A percentile compares a stretch with the other conserved stretches of the same genome.
Conservation (phyloP, 2,329 filamentous ascomycete genomes). For the Xylariaceae sp. region DNA sequence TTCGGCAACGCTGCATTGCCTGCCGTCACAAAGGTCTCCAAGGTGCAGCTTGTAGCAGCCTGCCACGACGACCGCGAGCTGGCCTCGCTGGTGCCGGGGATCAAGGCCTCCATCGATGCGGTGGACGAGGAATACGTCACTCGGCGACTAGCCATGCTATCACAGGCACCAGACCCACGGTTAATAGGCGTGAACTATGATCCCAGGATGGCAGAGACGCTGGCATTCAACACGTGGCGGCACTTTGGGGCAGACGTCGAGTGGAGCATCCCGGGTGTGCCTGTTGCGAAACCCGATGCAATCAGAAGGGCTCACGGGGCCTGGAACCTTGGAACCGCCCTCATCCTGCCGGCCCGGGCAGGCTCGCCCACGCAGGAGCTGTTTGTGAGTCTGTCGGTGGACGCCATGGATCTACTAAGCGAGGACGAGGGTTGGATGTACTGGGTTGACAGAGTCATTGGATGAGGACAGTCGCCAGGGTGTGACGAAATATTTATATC, state of each 20-base stretch:
- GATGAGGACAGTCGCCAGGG: no score
- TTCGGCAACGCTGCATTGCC: conserved; percentile 40
- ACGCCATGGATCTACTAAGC: conserved; percentile 27
- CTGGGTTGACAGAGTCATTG: conserved; percentile 30
- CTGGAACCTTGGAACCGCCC: conserved; percentile 28
- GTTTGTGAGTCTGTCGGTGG: conserved; percentile 28
- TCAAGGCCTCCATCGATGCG: conserved; percentile 29
- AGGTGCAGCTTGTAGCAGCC: conserved; percentile 19
- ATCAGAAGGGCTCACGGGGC: conserved; percentile 27
- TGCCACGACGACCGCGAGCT: conserved; percentile 22
- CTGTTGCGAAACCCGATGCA: conserved; percentile 32
- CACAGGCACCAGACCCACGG: conserved; percentile 34
- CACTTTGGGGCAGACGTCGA: conserved; percentile 37
- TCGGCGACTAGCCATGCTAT: conserved; percentile 33
- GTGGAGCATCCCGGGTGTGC: conserved; percentile 32
- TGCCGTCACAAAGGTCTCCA: conserved; percentile 26
- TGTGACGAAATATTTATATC: no score
- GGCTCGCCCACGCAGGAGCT: conserved; percentile 25
- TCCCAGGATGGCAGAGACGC: conserved; percentile 33
- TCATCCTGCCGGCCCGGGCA: conserved; percentile 26
- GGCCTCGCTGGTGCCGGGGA: conserved; percentile 22
- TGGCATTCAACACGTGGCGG: conserved; percentile 43
- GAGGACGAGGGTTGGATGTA: conserved; percentile 26
- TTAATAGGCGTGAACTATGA: conserved; percentile 36
- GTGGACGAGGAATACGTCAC: conserved; percentile 39